Percentiles rank a stretch among this genome's conserved stretches.
Conservation (phyloP, 2,329 filamentous ascomycete genomes). For the Hypoxylon sp. region DNA sequence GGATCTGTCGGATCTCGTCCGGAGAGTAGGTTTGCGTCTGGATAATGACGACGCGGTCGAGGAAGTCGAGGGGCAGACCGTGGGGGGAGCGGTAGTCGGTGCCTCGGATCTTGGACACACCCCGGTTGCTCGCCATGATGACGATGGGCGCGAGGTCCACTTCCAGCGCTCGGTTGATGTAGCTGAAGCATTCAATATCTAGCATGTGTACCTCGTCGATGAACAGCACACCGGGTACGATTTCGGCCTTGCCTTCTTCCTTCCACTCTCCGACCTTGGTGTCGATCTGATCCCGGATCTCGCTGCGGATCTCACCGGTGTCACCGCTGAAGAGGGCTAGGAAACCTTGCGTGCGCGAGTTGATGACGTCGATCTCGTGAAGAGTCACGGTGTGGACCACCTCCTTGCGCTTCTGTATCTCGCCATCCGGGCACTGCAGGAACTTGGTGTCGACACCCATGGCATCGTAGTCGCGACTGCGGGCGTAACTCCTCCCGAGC, state of each 20-base stretch:
- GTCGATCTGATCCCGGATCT: constrained; percentile 98
- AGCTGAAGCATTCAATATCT: constrained; percentile 98
- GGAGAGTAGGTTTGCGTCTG: constrained; percentile 87
- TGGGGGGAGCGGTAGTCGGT: constrained; percentile 95
- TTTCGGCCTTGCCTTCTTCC: constrained; percentile 98
- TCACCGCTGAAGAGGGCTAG: constrained; percentile 97
- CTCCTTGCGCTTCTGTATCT: constrained; percentile 97
- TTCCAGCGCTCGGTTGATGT: constrained; percentile 96
- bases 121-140: constrained; percentile 99
- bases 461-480: constrained; percentile 97
- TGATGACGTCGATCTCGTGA: constrained; percentile 99
- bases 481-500: constrained; percentile 92
- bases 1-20: constrained; percentile 92
- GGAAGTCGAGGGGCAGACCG: constrained; percentile 93
- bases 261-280: constrained; percentile 99
- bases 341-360: constrained; percentile 98
- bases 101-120: constrained; percentile 90
- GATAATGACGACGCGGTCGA: constrained; percentile 96
- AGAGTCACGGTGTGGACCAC: constrained; percentile 96
- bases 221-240: constrained; percentile 96
- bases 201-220: constrained; percentile 99
- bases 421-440: constrained; percentile 95
- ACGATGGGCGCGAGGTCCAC: constrained; percentile 95
- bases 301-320: constrained; percentile 96
- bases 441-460: constrained; percentile 99